These are phyloP conservation scores for Tuber indicum DNA, from an alignment of 495 filamentous ascomycete species.

Conservation along the genomic window DNA sequence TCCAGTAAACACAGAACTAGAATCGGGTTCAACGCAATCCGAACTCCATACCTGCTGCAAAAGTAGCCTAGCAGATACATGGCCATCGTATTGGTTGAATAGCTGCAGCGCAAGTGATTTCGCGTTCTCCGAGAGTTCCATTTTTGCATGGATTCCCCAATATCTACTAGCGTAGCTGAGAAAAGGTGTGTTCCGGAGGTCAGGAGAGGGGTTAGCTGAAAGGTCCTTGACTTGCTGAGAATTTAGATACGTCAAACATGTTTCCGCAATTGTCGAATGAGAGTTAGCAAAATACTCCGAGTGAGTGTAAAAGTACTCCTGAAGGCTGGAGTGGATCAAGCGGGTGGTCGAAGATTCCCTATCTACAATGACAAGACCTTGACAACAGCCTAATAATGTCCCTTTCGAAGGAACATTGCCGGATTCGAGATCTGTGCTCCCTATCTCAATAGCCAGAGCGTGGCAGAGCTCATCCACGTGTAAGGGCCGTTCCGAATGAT, in stretches of 20 bases:
- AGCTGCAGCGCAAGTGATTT: not conserved
- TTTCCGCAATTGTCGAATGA: not conserved
- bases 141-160: not conserved
- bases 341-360: not conserved
- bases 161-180: not conserved
- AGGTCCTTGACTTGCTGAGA: not conserved
- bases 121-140: not conserved
- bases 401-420: not conserved
- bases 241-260: not conserved
- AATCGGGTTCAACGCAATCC: not conserved
- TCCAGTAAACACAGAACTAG: not conserved
- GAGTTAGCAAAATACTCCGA: not conserved
- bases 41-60: not conserved
- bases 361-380: not conserved
- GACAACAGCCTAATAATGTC: not conserved
- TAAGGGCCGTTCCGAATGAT: not conserved
- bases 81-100: not conserved
- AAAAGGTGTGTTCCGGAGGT: not conserved
- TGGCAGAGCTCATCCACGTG: not conserved
- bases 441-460: not conserved
- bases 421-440: not conserved
- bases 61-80: not conserved
- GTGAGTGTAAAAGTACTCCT: not conserved
- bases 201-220: not conserved
- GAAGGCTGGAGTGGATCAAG: not conserved